phyloP scores from a whole-genome alignment of 2,329 filamentous ascomycete species.

The Clarireedia paspali region DNA sequence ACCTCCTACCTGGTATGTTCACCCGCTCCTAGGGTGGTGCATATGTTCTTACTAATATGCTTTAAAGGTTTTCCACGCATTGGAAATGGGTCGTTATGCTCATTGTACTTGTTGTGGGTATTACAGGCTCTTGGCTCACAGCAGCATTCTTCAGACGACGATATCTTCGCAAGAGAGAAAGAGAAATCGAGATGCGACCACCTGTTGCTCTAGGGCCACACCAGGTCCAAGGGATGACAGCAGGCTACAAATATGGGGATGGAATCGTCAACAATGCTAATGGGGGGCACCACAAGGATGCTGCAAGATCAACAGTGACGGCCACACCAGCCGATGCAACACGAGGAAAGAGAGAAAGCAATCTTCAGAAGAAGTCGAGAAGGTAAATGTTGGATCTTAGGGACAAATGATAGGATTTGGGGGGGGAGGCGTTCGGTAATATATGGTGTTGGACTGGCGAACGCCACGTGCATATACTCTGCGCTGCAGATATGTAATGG shows the following conservation, averaged over 20 bases:
- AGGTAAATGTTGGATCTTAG: constrained; percentile 3
- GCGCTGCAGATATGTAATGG: constrained; percentile 1
- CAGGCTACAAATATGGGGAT: constrained; percentile 19
- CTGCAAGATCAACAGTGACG: not conserved
- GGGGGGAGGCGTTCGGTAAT: not conserved
- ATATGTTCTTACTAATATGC: not conserved
- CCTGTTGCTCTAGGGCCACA: constrained; percentile 32
- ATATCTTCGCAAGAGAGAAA: constrained; percentile 63
- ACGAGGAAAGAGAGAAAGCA: constrained; percentile 15
- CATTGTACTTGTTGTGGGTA: constrained; percentile 63
- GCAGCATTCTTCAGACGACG: constrained; percentile 66
- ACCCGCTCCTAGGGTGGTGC: not conserved
- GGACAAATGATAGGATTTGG: not conserved
- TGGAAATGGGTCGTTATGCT: constrained; percentile 80
- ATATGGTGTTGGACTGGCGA: constrained; percentile 1
- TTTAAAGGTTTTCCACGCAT: constrained; percentile 56
- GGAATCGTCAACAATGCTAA: constrained; percentile 10
- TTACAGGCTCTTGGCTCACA: constrained; percentile 57
- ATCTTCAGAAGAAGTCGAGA: constrained; percentile 15
- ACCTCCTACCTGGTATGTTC: constrained; percentile 13
- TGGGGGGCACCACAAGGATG: constrained; percentile 16
- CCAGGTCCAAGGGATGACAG: constrained; percentile 28
- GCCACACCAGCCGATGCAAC: constrained; percentile 12
- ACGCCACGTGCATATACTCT: not conserved
- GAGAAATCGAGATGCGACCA: constrained; percentile 31